Evolutionary conservation across 2,329 filamentous ascomycete species (phyloP).

Genomic region (Tolypocladium capitatum): DNA sequence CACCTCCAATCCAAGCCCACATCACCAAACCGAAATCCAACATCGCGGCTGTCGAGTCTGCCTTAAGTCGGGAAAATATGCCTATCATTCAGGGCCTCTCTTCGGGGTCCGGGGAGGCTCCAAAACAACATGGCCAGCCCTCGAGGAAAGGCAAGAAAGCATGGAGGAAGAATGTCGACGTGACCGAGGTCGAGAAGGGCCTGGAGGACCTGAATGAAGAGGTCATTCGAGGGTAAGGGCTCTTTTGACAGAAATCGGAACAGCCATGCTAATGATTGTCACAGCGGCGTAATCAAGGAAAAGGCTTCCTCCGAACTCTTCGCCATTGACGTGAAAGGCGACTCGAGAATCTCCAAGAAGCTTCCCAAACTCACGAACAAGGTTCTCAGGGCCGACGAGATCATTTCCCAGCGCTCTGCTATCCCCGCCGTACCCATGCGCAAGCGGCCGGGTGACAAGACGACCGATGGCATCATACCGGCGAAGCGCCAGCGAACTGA

Average conservation of each 20-base stretch:
- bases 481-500: slow-evolving; percentile 64
- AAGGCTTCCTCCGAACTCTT: slow-evolving; percentile 76
- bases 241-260: neutral
- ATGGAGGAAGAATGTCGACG: slow-evolving; percentile 96
- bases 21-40: neutral
- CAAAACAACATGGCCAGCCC: slow-evolving; percentile 72
- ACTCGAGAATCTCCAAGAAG: slow-evolving; percentile 50
- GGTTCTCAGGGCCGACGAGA: slow-evolving; percentile 79
- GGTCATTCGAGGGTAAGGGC: slow-evolving; percentile 68
- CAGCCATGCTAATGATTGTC: slow-evolving; percentile 7
- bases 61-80: slow-evolving; percentile 23
- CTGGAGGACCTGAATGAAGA: slow-evolving; percentile 77
- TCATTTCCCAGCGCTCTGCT: slow-evolving; percentile 71
- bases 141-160: slow-evolving; percentile 97
- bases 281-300: slow-evolving; percentile 73
- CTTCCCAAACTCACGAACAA: slow-evolving; percentile 57
- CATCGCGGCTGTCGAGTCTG: neutral
- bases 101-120: slow-evolving; percentile 43
- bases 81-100: slow-evolving; percentile 34
- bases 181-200: slow-evolving; percentile 72
- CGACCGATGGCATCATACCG: slow-evolving; percentile 59
- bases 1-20: no score
- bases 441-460: slow-evolving; percentile 60
- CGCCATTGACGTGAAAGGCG: slow-evolving; percentile 63
- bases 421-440: slow-evolving; percentile 65